These are phyloP conservation scores for Leucocoprinus leucothites DNA, from an alignment of 768 basidiomycete species.

Conservation along the genomic window DNA sequence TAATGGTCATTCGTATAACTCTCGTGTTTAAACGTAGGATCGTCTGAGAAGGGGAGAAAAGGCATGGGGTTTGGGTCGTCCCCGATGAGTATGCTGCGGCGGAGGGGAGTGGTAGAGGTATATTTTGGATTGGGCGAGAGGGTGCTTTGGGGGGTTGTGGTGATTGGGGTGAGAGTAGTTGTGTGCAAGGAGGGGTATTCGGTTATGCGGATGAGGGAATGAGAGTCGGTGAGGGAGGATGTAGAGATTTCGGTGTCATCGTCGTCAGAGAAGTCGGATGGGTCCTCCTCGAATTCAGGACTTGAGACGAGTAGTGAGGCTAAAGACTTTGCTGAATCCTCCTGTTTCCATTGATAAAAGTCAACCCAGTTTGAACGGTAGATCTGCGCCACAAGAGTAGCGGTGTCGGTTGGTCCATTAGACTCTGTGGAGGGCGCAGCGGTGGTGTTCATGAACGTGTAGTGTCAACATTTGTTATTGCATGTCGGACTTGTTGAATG, in stretches of 20 bases:
- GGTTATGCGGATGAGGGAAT: not conserved
- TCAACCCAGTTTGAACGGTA: not conserved
- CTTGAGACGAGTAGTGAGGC: not conserved
- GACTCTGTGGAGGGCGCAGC: no score
- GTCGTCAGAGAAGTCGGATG: not conserved
- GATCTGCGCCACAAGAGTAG: not conserved
- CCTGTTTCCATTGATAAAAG: not conserved
- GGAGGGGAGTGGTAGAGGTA: not conserved
- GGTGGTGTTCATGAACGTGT: no score
- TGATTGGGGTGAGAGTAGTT: no score
- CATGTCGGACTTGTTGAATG: no score
- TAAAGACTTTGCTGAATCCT: not conserved
- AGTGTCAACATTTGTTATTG: no score
- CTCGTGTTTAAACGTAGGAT: constrained; percentile 43
- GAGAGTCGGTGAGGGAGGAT: no score
- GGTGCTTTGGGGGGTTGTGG: not conserved
- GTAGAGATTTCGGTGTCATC: not conserved
- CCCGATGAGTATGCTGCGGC: not conserved
- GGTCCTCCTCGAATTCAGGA: not conserved
- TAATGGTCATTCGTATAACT: constrained; percentile 38
- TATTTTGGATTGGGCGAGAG: not conserved
- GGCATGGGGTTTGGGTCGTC: constrained; percentile 18
- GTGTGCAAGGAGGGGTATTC: not conserved
- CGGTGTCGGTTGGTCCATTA: not conserved
- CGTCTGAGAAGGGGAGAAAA: constrained; percentile 65